Percentiles rank a stretch among this genome's conserved stretches.
Conservation (phyloP, 805 yeast genomes). For the Debaryomyces hansenii region DNA sequence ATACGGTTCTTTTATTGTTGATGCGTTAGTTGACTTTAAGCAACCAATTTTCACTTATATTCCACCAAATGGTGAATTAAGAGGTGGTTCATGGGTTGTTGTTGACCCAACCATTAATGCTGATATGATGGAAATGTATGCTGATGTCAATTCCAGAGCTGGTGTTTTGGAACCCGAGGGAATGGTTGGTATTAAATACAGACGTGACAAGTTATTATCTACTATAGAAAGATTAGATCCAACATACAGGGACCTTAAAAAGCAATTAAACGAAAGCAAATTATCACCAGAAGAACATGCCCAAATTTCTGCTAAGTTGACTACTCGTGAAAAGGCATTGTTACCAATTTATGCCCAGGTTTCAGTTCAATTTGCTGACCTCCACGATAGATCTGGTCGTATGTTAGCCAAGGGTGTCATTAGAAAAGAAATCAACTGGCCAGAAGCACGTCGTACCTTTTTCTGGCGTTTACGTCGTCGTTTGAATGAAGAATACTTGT, state of each 20-base stretch:
- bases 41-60: constrained; percentile 97
- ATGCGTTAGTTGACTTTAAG: constrained; percentile 91
- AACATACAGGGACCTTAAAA: constrained; percentile 67
- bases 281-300: constrained; percentile 66
- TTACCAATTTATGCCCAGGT: constrained; percentile 90
- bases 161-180: constrained; percentile 99
- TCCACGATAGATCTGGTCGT: constrained; percentile 96
- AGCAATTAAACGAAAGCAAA: constrained; percentile 51
- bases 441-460: constrained; percentile 88
- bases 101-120: constrained; percentile 97
- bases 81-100: constrained; percentile 99
- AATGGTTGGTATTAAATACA: constrained; percentile 97
- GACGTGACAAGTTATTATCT: constrained; percentile 86
- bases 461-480: constrained; percentile 99
- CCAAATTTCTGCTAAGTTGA: constrained; percentile 61
- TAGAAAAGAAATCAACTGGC: constrained; percentile 82
- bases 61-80: constrained; percentile 96
- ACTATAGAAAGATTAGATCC: constrained; percentile 90
- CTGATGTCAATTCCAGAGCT: constrained; percentile 92
- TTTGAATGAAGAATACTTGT: constrained; percentile 85
- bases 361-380: constrained; percentile 94
- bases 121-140: constrained; percentile 99
- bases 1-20: constrained; percentile 96
- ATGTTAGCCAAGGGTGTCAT: constrained; percentile 95
- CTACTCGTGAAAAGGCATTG: constrained; percentile 75